Evolutionary conservation across 2,329 filamentous ascomycete species (phyloP).

Genomic region (Talaromyces rugulosus): DNA sequence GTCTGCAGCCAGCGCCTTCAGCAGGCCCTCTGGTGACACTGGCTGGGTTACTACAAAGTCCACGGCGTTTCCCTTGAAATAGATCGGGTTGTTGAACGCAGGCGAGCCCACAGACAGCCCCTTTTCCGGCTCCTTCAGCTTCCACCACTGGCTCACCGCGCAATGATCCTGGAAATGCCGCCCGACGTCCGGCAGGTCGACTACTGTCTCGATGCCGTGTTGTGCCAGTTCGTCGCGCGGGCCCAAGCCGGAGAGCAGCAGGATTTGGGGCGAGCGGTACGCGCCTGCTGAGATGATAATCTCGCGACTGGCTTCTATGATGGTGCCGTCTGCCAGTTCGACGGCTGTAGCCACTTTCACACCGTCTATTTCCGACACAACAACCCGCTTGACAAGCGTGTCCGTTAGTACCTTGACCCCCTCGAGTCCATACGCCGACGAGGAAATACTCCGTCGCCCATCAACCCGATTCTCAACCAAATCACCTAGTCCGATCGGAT

Average conservation of each 20-base stretch:
- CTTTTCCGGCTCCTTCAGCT: conserved; percentile 4
- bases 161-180: conserved; percentile 43
- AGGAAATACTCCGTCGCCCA: conserved; percentile 10
- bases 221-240: conserved; percentile 24
- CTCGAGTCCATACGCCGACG: conserved; percentile 9
- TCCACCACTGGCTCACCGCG: conserved; percentile 6
- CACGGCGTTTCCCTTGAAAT: conserved; percentile 1
- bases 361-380: not conserved
- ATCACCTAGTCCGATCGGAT: conserved; percentile 10
- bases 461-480: conserved; percentile 10
- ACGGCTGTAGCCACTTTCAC: conserved; percentile 5
- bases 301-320: conserved; percentile 32
- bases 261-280: conserved; percentile 39
- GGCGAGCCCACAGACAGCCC: conserved; percentile 1
- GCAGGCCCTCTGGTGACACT: not conserved
- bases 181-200: conserved; percentile 21
- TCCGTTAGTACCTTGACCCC: conserved; percentile 5
- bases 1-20: not conserved
- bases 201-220: conserved; percentile 20
- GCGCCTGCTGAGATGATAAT: conserved; percentile 43
- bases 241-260: conserved; percentile 30
- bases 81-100: not conserved
- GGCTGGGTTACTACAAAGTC: conserved; percentile 5
- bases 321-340: conserved; percentile 5
- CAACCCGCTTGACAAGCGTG: conserved; percentile 6